A percentile compares a stretch with the other conserved stretches of the same genome.
Evolutionary conservation across 2,329 filamentous ascomycete genomes (phyloP).

Genomic region (Nannizziopsis arthrosporioides): DNA sequence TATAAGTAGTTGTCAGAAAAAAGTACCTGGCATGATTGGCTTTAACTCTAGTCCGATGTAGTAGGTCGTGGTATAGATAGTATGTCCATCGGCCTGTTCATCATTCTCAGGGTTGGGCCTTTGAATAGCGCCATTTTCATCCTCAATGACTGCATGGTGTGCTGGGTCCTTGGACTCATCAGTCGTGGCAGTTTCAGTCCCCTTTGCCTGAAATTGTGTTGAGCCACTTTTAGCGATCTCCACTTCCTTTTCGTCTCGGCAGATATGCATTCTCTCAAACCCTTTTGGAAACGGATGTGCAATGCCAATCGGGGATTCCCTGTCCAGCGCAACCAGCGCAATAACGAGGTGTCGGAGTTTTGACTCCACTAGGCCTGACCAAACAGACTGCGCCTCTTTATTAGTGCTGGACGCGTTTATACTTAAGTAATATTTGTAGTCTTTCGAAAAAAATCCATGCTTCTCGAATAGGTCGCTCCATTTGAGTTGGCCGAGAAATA

Average conservation of each 20-base stretch:
- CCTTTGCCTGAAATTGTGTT: conserved; percentile 47
- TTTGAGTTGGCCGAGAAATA: conserved; percentile 60
- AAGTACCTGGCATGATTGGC: conserved; percentile 59
- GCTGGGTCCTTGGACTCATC: conserved; percentile 42
- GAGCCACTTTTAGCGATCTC: conserved; percentile 52
- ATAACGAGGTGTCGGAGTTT: conserved; percentile 79
- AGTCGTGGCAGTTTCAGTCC: conserved; percentile 41
- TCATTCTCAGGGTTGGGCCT: conserved; percentile 26
- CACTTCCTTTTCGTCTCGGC: conserved; percentile 49
- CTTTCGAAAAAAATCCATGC: conserved; percentile 84
- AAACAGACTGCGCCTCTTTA: conserved; percentile 72
- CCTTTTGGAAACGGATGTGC: conserved; percentile 90
- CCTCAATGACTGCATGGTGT: conserved; percentile 39
- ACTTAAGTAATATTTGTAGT: conserved; percentile 91
- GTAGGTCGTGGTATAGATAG: conserved; percentile 78
- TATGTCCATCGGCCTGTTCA: conserved; percentile 35
- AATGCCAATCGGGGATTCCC: conserved; percentile 64
- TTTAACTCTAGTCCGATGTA: conserved; percentile 82
- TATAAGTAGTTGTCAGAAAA: conserved; percentile 10
- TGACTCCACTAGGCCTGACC: conserved; percentile 87
- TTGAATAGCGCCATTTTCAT: conserved; percentile 30
- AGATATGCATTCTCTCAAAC: conserved; percentile 70
- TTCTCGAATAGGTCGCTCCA: conserved; percentile 86
- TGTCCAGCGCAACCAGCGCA: conserved; percentile 69
- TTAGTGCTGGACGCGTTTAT: conserved; percentile 72